Base-by-base conservation (phyloP, 208 protist genomes). In the Zelonia costaricensis region DNA sequence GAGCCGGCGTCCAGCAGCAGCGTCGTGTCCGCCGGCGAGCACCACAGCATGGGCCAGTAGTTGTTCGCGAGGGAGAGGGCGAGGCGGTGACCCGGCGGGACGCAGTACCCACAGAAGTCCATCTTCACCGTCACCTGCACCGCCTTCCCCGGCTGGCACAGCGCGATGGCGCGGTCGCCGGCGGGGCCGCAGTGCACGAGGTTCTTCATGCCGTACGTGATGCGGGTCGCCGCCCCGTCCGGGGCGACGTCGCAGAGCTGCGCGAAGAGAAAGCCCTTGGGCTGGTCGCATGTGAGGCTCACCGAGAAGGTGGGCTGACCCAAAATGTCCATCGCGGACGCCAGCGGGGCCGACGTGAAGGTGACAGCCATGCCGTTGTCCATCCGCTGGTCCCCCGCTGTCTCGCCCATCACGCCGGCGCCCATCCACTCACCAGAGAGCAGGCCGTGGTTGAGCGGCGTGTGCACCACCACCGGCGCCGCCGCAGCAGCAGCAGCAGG, bases 31-130 rank as follows among this genome's bases (percentile, higher is more conserved):
- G 74, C 64, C 3, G 81, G 81, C 3, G 81, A 84, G 44, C 62
- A 66, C 76, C 81, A 88, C 33, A 88, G 67, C 74, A 82, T 84
- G 27, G 81, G 81, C 78, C 81, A 88, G 59, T 80, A 84, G 64
- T 77, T 82, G 62, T 88, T 88, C 47, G 81, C 77, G 18, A 88
- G 51, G 22, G 69, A 84, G 31, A 88, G 72, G 18, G 69, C 68
- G 22, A 84, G 0, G 38, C 63, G 44, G 57, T 88, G 81, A 6
- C 77, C 81, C 7, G 58, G 66, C 6, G 74, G 62, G 25, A 88
- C 58, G 35, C 70, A 69, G 69, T 88, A 84, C 57, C 74, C 82
- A 54, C 82, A 88, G 54, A 82, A 88, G 59, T 88, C 76, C 56
- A 88, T 67, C 59, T 64, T 52, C 45, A 84, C 75, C 9, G 38